Evolutionary conservation across 305 asterid genomes (phyloP), one percentile per base, ranked within the genome.

Genomic region (Ruellia speciosa): DNA sequence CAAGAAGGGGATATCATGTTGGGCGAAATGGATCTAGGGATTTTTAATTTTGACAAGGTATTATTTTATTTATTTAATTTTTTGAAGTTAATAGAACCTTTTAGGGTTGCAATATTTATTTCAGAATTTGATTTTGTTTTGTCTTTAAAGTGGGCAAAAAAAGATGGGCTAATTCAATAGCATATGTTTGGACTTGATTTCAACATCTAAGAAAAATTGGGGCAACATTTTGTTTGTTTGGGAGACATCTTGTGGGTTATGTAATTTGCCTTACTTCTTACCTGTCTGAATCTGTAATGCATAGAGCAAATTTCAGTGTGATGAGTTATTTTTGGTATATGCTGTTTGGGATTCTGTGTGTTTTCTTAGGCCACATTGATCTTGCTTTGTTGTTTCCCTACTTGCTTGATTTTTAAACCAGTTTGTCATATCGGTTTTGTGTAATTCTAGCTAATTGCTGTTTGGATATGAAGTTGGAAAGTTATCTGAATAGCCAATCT

Each of bases 401-500:
- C 41, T 7, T 7, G 41, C 12, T 37, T 10, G 9, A 33, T 33
- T 37, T 10, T 37, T 37, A 7, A 2, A 6, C 12, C 12, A 10
- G 41, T 37, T 37, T 37, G 9, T 6, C 6, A 6, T 10, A 37
- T 37, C 6, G 31, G 17, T 33, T 55, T 4, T 34, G 54, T 13
- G 6, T 54, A 53, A 11, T 41, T 24, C 18, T 18, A 18, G 24
- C 37, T 45, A 18, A 41, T 43, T 63, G 28, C 47, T 45, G 34
- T 46, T 54, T 45, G 35, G 15, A 19, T 52, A 14, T 41, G 9
- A 59, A 15, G 59, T 12, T 46, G 52, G 60, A 53, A 20, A 37
- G 41, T 60, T 65, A 52, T 52, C 49, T 68, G 57, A 65, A 63
- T 74, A 75, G 71, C 72, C 54, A 28, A 62, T 65, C 60, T 63